These are phyloP conservation scores for Emergomyces orientalis DNA, from an alignment of 2,329 filamentous ascomycete species.

Conservation along the genomic window DNA sequence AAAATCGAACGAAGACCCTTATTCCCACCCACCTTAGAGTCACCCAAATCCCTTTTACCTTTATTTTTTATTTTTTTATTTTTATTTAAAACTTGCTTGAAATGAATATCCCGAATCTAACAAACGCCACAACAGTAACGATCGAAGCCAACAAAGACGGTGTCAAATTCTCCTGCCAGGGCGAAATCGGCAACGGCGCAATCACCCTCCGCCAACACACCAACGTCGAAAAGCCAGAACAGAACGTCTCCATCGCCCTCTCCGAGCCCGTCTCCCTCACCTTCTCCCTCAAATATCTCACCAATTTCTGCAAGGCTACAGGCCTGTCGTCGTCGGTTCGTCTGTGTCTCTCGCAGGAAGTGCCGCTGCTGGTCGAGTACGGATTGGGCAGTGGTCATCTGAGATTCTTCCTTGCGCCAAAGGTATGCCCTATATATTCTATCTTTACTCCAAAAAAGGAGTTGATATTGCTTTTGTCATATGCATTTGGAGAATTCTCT, in stretches of 20 bases:
- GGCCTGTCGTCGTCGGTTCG: slow-evolving; percentile 72
- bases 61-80: not conserved
- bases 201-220: slow-evolving; percentile 84
- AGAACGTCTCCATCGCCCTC: slow-evolving; percentile 81
- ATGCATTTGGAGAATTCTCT: not conserved
- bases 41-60: not conserved
- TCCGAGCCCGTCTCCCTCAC: slow-evolving; percentile 88
- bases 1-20: not conserved
- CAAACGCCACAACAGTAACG: slow-evolving; percentile 52
- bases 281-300: slow-evolving; percentile 97
- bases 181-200: slow-evolving; percentile 91
- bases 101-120: not conserved
- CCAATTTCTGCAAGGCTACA: slow-evolving; percentile 99
- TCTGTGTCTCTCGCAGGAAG: slow-evolving; percentile 90
- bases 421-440: slow-evolving; percentile 51
- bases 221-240: slow-evolving; percentile 78
- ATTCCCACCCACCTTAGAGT: not conserved
- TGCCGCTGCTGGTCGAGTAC: slow-evolving; percentile 93
- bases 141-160: slow-evolving; percentile 97
- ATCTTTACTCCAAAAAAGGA: not conserved
- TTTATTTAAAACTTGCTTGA: not conserved
- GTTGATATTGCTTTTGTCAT: not conserved
- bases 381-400: slow-evolving; percentile 75
- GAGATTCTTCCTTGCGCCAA: slow-evolving; percentile 95
- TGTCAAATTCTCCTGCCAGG: slow-evolving; percentile 85